Conservation (phyloP, 2,329 filamentous ascomycete species). For the Exophiala sp. region DNA sequence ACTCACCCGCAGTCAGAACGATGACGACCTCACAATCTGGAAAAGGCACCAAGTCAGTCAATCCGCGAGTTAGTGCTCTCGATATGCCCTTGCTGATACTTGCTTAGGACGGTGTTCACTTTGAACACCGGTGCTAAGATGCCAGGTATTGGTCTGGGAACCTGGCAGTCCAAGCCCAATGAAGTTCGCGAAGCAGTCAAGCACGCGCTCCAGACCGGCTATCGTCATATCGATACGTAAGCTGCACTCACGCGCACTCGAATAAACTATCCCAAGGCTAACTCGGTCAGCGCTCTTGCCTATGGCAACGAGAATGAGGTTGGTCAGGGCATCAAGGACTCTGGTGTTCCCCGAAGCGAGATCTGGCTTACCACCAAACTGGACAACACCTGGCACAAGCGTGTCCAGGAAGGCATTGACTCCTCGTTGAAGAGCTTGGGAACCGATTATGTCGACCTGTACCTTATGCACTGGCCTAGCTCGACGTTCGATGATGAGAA, state of each 20-base stretch:
- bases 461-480: slow-evolving; percentile 59
- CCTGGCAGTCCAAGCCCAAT: slow-evolving; percentile 70
- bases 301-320: slow-evolving; percentile 75
- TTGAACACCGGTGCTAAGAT: slow-evolving; percentile 40
- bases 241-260: slow-evolving; percentile 1
- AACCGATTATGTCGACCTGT: slow-evolving; percentile 65
- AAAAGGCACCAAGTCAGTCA: slow-evolving; percentile 26
- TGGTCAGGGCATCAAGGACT: slow-evolving; percentile 61
- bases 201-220: slow-evolving; percentile 63
- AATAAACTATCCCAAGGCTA: neutral
- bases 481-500: slow-evolving; percentile 30
- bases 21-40: slow-evolving; percentile 22
- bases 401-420: slow-evolving; percentile 58
- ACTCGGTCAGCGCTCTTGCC: slow-evolving; percentile 54
- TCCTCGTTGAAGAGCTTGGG: slow-evolving; percentile 61
- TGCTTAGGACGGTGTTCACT: slow-evolving; percentile 29
- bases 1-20: slow-evolving; percentile 10
- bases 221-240: slow-evolving; percentile 70
- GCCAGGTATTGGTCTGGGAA: slow-evolving; percentile 69
- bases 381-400: slow-evolving; percentile 72
- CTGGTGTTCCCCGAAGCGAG: slow-evolving; percentile 61
- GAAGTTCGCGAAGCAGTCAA: slow-evolving; percentile 70
- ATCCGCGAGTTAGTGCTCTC: neutral
- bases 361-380: slow-evolving; percentile 79
- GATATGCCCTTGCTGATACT: slow-evolving; percentile 1